A percentile compares a stretch with the other conserved stretches of the same genome.
These are phyloP conservation scores for Pilasporangium apinafurcum DNA, from an alignment of 352 stramenopile genomes.

Conservation along the genomic window DNA sequence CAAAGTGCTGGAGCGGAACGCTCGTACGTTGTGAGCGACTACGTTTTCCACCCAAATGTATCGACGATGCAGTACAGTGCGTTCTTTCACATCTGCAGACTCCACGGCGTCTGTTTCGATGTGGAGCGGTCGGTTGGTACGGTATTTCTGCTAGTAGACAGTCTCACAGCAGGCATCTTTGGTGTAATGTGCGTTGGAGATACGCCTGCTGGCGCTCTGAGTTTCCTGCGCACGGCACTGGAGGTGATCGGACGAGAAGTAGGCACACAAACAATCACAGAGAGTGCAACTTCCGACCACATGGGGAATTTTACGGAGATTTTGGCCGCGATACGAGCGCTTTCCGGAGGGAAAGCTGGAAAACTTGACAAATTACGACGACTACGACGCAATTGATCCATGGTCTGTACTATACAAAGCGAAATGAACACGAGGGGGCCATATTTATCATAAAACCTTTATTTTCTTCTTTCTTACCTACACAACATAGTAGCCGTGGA, in stretches of 20 bases:
- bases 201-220: constrained; percentile 32
- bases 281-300: constrained; percentile 4
- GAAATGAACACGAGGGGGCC: neutral
- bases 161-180: constrained; percentile 73
- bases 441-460: neutral
- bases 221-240: constrained; percentile 58
- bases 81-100: constrained; percentile 86
- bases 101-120: constrained; percentile 87
- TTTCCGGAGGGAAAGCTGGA: constrained; percentile 27
- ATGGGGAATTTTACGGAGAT: constrained; percentile 58
- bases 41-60: constrained; percentile 77
- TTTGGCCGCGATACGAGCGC: constrained; percentile 37
- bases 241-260: constrained; percentile 70
- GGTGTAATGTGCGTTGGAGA: constrained; percentile 62
- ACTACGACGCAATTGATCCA: constrained; percentile 10
- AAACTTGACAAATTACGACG: constrained; percentile 36
- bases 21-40: constrained; percentile 65
- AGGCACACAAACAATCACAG: constrained; percentile 23
- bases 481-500: constrained; percentile 2
- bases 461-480: constrained; percentile 8
- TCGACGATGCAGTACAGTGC: constrained; percentile 66
- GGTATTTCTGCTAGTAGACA: constrained; percentile 73
- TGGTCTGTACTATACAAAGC: neutral
- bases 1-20: constrained; percentile 17
- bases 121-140: constrained; percentile 54